These are phyloP conservation scores for Dacryopinax primogenitus DNA, from an alignment of 768 basidiomycete genomes.

Conservation along the genomic window DNA sequence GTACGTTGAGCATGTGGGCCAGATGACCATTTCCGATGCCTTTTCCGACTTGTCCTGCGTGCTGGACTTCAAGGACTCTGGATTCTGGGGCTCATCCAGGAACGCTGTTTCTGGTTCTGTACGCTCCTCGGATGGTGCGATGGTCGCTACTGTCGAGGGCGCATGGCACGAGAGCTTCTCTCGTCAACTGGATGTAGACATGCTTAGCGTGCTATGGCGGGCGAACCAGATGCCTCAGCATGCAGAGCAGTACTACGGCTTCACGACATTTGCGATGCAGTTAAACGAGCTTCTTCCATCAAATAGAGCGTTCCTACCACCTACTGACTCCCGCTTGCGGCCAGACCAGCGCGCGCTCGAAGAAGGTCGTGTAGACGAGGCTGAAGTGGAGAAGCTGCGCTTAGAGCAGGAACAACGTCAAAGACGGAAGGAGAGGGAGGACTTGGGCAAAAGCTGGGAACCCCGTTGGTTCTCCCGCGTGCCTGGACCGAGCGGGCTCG, in stretches of 20 bases:
- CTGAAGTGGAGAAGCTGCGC: constrained; percentile 57
- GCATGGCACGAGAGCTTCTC: constrained; percentile 79
- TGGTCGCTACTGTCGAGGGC: constrained; percentile 58
- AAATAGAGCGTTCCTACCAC: constrained; percentile 49
- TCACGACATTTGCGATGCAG: constrained; percentile 65
- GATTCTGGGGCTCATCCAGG: constrained; percentile 60
- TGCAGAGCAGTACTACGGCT: constrained; percentile 62
- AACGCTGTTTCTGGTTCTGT: constrained; percentile 59
- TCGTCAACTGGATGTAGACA: constrained; percentile 52
- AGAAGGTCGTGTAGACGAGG: constrained; percentile 54
- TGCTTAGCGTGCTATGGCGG: constrained; percentile 63
- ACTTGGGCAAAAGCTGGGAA: constrained; percentile 28
- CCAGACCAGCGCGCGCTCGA: constrained; percentile 77
- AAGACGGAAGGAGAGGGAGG: constrained; percentile 47
- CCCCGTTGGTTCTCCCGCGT: constrained; percentile 59
- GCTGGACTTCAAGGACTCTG: constrained; percentile 75
- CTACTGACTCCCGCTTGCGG: constrained; percentile 69
- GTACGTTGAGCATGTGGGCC: constrained; percentile 75
- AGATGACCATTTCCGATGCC: constrained; percentile 59
- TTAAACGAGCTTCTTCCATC: constrained; percentile 68
- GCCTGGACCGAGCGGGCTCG: constrained; percentile 29
- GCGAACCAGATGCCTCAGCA: constrained; percentile 60
- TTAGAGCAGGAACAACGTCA: constrained; percentile 67
- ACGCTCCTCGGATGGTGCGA: constrained; percentile 40
- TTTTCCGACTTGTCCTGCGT: constrained; percentile 45